phyloP scores from a whole-genome alignment of 805 yeast species.

The Blastobotrys mokoenaii region DNA sequence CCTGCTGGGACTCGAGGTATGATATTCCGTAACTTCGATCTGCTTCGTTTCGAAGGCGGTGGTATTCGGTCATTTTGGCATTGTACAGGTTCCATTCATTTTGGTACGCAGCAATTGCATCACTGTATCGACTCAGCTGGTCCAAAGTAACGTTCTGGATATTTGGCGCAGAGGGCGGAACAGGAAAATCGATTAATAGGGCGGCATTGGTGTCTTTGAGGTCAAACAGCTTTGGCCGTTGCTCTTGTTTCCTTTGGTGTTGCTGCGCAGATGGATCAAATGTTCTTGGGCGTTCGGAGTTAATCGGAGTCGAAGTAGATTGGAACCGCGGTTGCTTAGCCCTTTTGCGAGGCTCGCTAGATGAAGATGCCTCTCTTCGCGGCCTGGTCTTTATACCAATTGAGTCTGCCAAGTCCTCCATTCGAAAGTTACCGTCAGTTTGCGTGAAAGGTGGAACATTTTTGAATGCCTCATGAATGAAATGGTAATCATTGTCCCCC shows the following conservation, averaged over 20 bases:
- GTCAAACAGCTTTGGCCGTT: slow-evolving; percentile 6
- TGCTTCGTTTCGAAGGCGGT: slow-evolving; percentile 20
- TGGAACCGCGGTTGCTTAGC: not conserved
- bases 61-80: slow-evolving; percentile 16
- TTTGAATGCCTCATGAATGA: slow-evolving; percentile 7
- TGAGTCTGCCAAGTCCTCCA: slow-evolving; percentile 17
- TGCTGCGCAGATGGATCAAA: slow-evolving; percentile 2
- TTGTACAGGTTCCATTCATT: slow-evolving; percentile 20
- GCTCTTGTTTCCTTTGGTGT: not conserved
- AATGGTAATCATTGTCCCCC: not conserved
- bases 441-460: slow-evolving; percentile 24
- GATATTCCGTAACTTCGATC: slow-evolving; percentile 11
- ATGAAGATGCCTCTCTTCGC: not conserved
- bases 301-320: slow-evolving; percentile 8
- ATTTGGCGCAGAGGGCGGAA: slow-evolving; percentile 15
- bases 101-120: slow-evolving; percentile 15
- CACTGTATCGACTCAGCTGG: slow-evolving; percentile 14
- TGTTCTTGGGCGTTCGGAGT: slow-evolving; percentile 5
- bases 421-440: slow-evolving; percentile 22
- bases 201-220: slow-evolving; percentile 16
- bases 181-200: slow-evolving; percentile 19
- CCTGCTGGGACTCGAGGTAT: slow-evolving; percentile 9
- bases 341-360: not conserved
- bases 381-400: slow-evolving; percentile 1
- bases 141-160: slow-evolving; percentile 4